Percentiles rank a stretch among this genome's conserved stretches.
These are phyloP conservation scores for Syncephalis plumigaleata DNA, from an alignment of 371 early-diverging fungal species.

Conservation along the genomic window DNA sequence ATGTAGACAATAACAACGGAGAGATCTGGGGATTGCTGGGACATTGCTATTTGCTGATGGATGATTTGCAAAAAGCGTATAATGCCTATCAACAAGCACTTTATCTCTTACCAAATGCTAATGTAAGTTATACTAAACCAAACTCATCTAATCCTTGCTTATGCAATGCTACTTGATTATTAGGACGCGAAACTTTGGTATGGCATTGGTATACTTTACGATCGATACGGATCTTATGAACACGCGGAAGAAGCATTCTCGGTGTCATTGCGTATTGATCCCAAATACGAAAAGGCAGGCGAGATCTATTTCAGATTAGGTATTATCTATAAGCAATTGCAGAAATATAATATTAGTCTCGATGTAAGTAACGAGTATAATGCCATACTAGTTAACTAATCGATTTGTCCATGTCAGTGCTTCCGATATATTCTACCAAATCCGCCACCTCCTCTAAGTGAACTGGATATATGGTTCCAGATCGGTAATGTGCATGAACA, in stretches of 20 bases:
- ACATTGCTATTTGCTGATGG: constrained; percentile 87
- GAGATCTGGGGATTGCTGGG: constrained; percentile 88
- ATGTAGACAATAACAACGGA: constrained; percentile 65
- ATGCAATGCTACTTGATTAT: neutral
- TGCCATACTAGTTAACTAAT: neutral
- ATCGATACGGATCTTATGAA: constrained; percentile 88
- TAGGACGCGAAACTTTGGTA: constrained; percentile 97
- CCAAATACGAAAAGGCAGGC: constrained; percentile 84
- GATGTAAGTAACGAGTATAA: constrained; percentile 25
- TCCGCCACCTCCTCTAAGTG: constrained; percentile 91
- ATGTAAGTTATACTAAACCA: constrained; percentile 23
- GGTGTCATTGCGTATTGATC: constrained; percentile 75
- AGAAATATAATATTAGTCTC: constrained; percentile 69
- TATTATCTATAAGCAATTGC: constrained; percentile 92
- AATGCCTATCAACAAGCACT: constrained; percentile 89
- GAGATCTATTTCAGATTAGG: constrained; percentile 95
- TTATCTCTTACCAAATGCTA: constrained; percentile 68
- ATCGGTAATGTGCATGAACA: constrained; percentile 94
- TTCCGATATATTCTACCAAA: constrained; percentile 76
- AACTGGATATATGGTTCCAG: constrained; percentile 94
- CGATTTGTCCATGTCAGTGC: constrained; percentile 28
- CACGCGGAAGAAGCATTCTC: constrained; percentile 95
- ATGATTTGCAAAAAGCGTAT: constrained; percentile 84
- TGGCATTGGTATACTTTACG: constrained; percentile 94
- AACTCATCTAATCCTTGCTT: neutral